phyloP scores from a whole-genome alignment of 768 basidiomycete species.

The Vishniacozyma victoriae region DNA sequence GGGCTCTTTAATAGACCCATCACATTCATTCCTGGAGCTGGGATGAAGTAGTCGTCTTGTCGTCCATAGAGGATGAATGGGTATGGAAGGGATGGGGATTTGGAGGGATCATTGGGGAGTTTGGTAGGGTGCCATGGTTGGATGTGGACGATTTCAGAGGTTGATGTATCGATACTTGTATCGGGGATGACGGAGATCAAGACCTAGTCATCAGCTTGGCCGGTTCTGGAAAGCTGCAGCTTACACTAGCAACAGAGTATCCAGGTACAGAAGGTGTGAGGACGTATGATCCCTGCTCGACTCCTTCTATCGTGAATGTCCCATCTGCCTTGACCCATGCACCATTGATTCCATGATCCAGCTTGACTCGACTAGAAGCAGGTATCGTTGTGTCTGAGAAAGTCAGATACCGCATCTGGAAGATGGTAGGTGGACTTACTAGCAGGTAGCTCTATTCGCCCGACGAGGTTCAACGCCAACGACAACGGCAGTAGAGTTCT shows the following conservation, averaged over 20 bases:
- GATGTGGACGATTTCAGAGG: slow-evolving; percentile 18
- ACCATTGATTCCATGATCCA: slow-evolving; percentile 20
- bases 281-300: slow-evolving; percentile 28
- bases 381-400: slow-evolving; percentile 3
- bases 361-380: slow-evolving; percentile 15
- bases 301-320: slow-evolving; percentile 35
- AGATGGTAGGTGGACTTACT: no score
- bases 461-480: no score
- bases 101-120: slow-evolving; percentile 14
- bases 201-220: background rate
- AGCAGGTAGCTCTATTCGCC: no score
- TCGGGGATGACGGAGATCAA: slow-evolving; percentile 1
- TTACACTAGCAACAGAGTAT: slow-evolving; percentile 25
- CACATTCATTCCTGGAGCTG: slow-evolving; percentile 24
- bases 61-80: slow-evolving; percentile 23
- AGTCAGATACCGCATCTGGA: background rate
- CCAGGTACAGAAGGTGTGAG: slow-evolving; percentile 25
- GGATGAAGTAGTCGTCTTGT: slow-evolving; percentile 31
- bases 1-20: slow-evolving; percentile 42
- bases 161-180: background rate
- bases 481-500: no score
- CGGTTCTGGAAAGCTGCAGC: slow-evolving; percentile 2
- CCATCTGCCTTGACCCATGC: slow-evolving; percentile 36
- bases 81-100: slow-evolving; percentile 27
- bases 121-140: slow-evolving; percentile 27